Percentiles rank a stretch among this genome's conserved stretches.
Conservation (phyloP, 2,329 filamentous ascomycete species). For the Fusarium buxicola region DNA sequence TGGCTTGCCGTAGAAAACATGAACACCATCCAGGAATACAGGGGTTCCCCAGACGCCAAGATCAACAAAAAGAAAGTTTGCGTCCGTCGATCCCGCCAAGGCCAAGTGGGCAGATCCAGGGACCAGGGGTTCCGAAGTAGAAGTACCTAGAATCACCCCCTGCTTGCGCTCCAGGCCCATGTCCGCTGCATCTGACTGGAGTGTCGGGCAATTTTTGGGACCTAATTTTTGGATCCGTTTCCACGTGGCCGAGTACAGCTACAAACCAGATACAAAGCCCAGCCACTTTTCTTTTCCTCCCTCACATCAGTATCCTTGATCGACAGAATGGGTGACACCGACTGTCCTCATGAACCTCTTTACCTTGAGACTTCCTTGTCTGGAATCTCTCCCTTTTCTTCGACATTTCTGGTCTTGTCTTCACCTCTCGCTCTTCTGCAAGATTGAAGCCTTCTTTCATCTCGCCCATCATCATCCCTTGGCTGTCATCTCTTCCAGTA, state of each 20-base stretch:
- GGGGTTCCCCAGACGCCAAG: not conserved
- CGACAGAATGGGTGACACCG: no score
- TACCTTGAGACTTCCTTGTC: no score
- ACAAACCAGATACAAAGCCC: not conserved
- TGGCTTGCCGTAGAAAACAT: not conserved
- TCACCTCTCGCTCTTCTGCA: no score
- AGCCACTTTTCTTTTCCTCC: not conserved
- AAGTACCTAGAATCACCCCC: not conserved
- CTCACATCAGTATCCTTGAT: no score
- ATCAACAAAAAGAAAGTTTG: not conserved
- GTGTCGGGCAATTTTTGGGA: no score
- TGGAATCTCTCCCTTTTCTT: no score
- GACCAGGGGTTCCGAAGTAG: not conserved
- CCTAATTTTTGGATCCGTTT: not conserved
- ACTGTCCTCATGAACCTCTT: no score
- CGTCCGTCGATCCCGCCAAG: not conserved
- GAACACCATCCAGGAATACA: not conserved
- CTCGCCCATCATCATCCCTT: no score
- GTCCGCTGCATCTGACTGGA: not conserved
- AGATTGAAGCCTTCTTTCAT: no score
- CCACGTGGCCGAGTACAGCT: not conserved
- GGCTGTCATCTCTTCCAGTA: no score
- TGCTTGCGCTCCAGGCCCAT: not conserved
- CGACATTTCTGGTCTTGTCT: no score
- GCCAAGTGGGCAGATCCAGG: conserved; percentile 2